Evolutionary conservation across 371 early-diverging fungal species (phyloP), one percentile per base, ranked within the genome.

Genomic region (Conidiobolus incongruus): DNA sequence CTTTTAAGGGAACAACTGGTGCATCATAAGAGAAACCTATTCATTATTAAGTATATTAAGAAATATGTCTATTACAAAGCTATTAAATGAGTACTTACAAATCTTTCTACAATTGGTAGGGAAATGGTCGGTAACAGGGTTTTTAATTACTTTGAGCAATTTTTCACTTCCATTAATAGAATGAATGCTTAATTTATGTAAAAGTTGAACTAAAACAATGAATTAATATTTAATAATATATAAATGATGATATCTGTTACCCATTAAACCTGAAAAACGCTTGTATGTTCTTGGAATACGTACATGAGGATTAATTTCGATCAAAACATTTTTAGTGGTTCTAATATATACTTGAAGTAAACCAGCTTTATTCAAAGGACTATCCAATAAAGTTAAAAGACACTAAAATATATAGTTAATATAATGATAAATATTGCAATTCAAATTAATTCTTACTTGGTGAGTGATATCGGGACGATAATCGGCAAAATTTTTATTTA

Each of bases 271-370:
- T 45, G 84, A 78, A 62, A 98, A 98, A 49, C 99, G 81, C 63
- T 88, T 91, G 55, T 87, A 94, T 7, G 96, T 95, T 60, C 99
- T 68, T 17, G 99, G 99, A 52, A 98, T 94, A 51, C 99, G 75
- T 44, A 89, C 87, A 47, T 88, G 83, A 39, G 94, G 94, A 54
- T 88, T 90, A 41, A 98, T 79, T 68, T 95, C 95, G 42, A 98
- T 93, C 40, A 98, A 68, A 8, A 89, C 92, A 50, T 89, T 86
- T 57, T 79, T 82, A 44, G 77, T 70, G 15, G 97, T 94, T 50
- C 84, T 84, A 37, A 98, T 85, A 56, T 81, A 95, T 32, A 98
- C 85, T 63, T 90, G 93, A 38, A 97, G 63, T 21, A 75, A 57
- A 46, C 94, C 94, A 2, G 97, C 85, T 62, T 97, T 95, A 72